Evolutionary conservation across 2,329 filamentous ascomycete genomes (phyloP).

Genomic region (Chaetomium sp.): DNA sequence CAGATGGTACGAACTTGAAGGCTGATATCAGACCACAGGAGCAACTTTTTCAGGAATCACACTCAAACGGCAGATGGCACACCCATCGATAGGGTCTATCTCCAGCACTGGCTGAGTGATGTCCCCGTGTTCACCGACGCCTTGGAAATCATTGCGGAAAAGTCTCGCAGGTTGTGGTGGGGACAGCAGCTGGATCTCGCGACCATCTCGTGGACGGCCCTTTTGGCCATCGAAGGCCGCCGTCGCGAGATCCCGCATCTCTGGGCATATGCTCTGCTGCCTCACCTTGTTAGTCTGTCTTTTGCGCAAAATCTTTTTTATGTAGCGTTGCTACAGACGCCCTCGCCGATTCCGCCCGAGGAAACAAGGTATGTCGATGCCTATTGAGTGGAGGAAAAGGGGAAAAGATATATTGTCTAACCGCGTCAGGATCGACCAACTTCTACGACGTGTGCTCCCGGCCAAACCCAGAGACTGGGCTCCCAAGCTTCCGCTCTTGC

Average conservation of each 20-base stretch:
- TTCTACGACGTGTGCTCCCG: constrained; percentile 26
- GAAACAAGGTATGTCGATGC: constrained; percentile 26
- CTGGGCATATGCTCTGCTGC: constrained; percentile 52
- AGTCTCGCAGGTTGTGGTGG: constrained; percentile 54
- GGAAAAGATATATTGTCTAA: not conserved
- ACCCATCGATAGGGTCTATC: constrained; percentile 24
- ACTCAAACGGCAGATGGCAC: not conserved
- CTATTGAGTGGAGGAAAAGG: not conserved
- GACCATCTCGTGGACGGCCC: constrained; percentile 47
- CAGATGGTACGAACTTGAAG: too few species aligned
- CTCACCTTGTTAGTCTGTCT: constrained; percentile 52
- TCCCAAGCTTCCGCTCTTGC: constrained; percentile 33
- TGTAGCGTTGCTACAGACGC: constrained; percentile 50
- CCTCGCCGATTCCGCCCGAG: constrained; percentile 37
- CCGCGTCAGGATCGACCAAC: constrained; percentile 21
- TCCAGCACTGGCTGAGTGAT: constrained; percentile 48
- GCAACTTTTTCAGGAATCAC: constrained; percentile 4
- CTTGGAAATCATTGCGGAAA: constrained; percentile 49
- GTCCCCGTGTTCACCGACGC: constrained; percentile 46
- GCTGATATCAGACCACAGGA: too few species aligned
- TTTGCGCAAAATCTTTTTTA: constrained; percentile 60
- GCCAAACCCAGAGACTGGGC: constrained; percentile 40
- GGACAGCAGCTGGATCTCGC: constrained; percentile 53
- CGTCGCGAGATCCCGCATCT: constrained; percentile 49
- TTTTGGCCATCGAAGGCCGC: constrained; percentile 53